Evolutionary conservation across 2,329 filamentous ascomycete species (phyloP).

Genomic region (Clathrospora elynae): DNA sequence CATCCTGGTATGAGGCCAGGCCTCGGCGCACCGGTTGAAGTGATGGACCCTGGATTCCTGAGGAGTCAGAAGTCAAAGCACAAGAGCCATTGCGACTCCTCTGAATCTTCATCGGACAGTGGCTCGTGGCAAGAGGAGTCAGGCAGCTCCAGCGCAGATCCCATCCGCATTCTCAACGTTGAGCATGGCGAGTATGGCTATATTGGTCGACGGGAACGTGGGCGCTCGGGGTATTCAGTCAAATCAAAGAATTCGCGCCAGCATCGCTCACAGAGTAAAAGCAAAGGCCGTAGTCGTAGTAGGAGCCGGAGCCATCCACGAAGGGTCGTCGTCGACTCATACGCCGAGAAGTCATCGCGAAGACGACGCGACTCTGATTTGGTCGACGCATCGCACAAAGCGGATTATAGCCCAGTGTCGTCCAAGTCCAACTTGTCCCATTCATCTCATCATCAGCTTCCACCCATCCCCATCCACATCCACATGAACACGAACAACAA

Average conservation of each 20-base stretch:
- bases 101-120: constrained; percentile 22
- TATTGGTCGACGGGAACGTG: constrained; percentile 18
- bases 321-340: constrained; percentile 9
- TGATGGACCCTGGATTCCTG: constrained; percentile 11
- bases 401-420: constrained; percentile 22
- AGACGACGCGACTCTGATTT: constrained; percentile 16
- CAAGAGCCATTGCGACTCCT: constrained; percentile 11
- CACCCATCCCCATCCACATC: constrained; percentile 29
- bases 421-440: constrained; percentile 25
- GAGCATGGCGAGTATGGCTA: constrained; percentile 27
- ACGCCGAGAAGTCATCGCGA: constrained; percentile 16
- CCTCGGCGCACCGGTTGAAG: constrained; percentile 11
- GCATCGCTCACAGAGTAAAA: constrained; percentile 18
- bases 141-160: constrained; percentile 21
- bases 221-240: constrained; percentile 19
- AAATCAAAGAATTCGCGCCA: constrained; percentile 15
- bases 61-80: constrained; percentile 25
- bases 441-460: constrained; percentile 14
- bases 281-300: constrained; percentile 16
- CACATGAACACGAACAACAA: constrained; percentile 20
- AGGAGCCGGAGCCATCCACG: constrained; percentile 10
- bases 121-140: constrained; percentile 25
- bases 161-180: constrained; percentile 21
- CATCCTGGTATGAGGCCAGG: constrained; percentile 13
- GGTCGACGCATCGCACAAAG: constrained; percentile 24